A percentile compares a stretch with the other conserved stretches of the same genome.
phyloP scores from a whole-genome alignment of 176 grass and related monocot genomes.

The Cenchrus purpureus region DNA sequence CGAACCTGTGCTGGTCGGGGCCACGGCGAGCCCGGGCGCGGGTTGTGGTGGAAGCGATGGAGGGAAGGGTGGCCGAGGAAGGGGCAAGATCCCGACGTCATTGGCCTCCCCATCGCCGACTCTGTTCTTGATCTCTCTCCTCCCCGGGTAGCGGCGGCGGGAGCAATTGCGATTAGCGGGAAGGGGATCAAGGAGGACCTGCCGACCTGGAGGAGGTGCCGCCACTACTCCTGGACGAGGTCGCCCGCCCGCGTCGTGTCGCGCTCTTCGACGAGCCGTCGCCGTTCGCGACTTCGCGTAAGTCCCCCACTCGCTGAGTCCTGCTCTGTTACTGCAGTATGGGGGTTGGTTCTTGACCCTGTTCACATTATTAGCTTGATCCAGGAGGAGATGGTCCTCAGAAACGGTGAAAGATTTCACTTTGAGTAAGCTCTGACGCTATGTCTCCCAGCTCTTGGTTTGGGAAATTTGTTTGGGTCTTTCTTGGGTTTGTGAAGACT shows the following conservation, averaged over 20 bases:
- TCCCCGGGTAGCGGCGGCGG: neutral
- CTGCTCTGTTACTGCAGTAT: neutral
- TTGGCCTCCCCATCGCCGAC: neutral
- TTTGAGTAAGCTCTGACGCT: too few relatives aligned
- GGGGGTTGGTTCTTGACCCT: neutral
- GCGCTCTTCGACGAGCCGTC: slow-evolving; percentile 79
- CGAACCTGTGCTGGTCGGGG: too few relatives aligned
- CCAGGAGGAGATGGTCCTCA: neutral
- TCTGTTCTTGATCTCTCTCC: neutral
- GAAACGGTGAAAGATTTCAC: neutral
- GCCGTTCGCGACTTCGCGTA: slow-evolving; percentile 53
- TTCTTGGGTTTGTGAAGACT: slow-evolving; percentile 15
- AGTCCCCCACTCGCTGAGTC: neutral
- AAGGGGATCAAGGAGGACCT: slow-evolving; percentile 34
- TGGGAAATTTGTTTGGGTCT: too few relatives aligned
- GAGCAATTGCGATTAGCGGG: slow-evolving; percentile 35
- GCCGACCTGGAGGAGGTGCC: slow-evolving; percentile 28
- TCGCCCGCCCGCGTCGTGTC: slow-evolving; percentile 48
- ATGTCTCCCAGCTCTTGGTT: too few relatives aligned
- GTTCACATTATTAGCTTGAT: slow-evolving; percentile 10
- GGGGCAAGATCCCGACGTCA: too few relatives aligned
- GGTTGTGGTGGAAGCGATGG: too few relatives aligned
- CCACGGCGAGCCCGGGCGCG: too few relatives aligned
- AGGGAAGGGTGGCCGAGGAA: too few relatives aligned
- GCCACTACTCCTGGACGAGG: slow-evolving; percentile 46